phyloP scores from a whole-genome alignment of 352 stramenopile species.

The Phytophthora fragariaefolia region DNA sequence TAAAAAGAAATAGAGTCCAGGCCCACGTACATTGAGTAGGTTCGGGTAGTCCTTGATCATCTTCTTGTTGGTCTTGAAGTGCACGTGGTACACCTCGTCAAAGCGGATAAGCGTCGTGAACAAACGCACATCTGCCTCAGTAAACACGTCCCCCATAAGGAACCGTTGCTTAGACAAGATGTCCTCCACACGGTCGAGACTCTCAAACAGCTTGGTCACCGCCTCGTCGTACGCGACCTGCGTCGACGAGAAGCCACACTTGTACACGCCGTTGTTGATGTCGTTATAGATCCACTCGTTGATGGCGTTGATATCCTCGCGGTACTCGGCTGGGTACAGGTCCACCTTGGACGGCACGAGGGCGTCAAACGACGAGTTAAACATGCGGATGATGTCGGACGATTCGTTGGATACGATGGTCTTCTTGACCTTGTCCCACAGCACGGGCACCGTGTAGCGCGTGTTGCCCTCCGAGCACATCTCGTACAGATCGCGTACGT shows the following conservation, averaged over 20 bases:
- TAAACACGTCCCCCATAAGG: slow-evolving; percentile 68
- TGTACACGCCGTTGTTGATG: slow-evolving; percentile 94
- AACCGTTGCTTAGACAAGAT: slow-evolving; percentile 75
- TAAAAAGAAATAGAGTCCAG: background rate
- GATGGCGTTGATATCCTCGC: slow-evolving; percentile 86
- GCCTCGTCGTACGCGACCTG: slow-evolving; percentile 91
- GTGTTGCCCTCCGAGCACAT: slow-evolving; percentile 74
- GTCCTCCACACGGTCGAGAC: slow-evolving; percentile 74
- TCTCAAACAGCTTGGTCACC: slow-evolving; percentile 69
- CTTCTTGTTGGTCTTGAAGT: slow-evolving; percentile 92
- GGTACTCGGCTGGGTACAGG: slow-evolving; percentile 82
- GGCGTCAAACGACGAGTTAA: slow-evolving; percentile 84
- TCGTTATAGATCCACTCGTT: slow-evolving; percentile 94
- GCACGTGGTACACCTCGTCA: slow-evolving; percentile 85
- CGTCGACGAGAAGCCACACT: slow-evolving; percentile 90
- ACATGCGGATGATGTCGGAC: slow-evolving; percentile 94
- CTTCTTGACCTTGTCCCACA: slow-evolving; percentile 92
- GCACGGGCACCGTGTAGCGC: slow-evolving; percentile 90
- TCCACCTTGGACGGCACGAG: slow-evolving; percentile 74
- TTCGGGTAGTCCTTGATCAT: slow-evolving; percentile 91
- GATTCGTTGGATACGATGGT: slow-evolving; percentile 96
- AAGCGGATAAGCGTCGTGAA: slow-evolving; percentile 86
- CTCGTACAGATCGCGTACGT: slow-evolving; percentile 86
- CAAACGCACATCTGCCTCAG: slow-evolving; percentile 82
- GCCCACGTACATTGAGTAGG: slow-evolving; percentile 69